phyloP scores from a whole-genome alignment of 2,329 filamentous ascomycete species.

The Colletotrichum caudatum region DNA sequence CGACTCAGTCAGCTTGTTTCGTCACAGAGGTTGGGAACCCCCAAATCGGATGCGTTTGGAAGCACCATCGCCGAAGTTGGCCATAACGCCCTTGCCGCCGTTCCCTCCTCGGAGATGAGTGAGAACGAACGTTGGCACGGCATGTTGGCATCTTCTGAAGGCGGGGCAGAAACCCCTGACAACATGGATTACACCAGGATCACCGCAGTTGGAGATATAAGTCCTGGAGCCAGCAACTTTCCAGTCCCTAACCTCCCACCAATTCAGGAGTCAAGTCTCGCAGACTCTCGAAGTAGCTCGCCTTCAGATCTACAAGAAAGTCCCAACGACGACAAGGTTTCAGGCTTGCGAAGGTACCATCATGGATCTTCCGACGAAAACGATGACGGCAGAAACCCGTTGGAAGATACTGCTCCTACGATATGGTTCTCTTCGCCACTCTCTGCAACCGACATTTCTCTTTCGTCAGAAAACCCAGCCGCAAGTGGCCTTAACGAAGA shows the following conservation, averaged over 20 bases:
- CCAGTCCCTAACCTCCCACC: neutral
- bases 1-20: conserved; percentile 33
- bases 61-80: conserved; percentile 31
- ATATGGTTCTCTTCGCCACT: neutral
- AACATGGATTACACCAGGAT: neutral
- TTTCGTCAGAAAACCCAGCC: neutral
- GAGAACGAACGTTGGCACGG: conserved; percentile 30
- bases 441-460: neutral
- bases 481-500: neutral
- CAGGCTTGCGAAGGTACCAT: neutral
- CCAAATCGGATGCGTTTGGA: neutral
- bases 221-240: conserved; percentile 24
- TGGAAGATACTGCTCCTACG: neutral
- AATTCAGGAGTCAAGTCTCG: conserved; percentile 4
- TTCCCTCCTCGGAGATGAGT: neutral
- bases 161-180: no score
- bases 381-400: neutral
- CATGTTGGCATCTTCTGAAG: neutral
- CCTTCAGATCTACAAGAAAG: neutral
- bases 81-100: neutral
- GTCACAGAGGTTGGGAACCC: neutral
- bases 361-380: neutral
- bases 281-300: conserved; percentile 2
- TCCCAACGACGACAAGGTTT: neutral
- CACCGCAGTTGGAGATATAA: conserved; percentile 1